These are phyloP conservation scores for Nannochloropsis salina DNA, from an alignment of 108 stramenopile species.

Conservation along the genomic window DNA sequence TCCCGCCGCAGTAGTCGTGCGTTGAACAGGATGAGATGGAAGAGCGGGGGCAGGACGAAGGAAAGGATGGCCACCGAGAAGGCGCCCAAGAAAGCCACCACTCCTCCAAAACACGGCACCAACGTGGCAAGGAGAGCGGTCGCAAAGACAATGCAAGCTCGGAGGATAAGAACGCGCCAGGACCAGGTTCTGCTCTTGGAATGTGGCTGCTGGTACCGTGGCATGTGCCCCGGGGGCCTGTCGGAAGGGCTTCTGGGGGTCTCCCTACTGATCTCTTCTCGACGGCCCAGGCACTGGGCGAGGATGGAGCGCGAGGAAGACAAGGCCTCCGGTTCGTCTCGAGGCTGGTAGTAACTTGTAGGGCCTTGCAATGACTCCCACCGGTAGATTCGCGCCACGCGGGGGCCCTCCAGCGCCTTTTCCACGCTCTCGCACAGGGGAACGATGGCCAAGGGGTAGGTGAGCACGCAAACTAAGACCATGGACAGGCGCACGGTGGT, in stretches of 20 bases:
- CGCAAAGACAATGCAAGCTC: slow-evolving; percentile 29
- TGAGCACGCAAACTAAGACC: slow-evolving; percentile 39
- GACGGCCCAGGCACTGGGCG: background rate
- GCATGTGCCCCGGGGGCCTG: background rate
- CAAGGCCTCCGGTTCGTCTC: background rate
- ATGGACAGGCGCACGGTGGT: slow-evolving; percentile 28
- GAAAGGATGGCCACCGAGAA: slow-evolving; percentile 42
- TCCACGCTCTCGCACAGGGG: slow-evolving; percentile 35
- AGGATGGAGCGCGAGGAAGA: slow-evolving; percentile 18
- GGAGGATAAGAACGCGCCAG: slow-evolving; percentile 1
- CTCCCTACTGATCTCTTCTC: background rate
- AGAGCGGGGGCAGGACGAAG: slow-evolving; percentile 46
- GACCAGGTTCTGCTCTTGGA: background rate
- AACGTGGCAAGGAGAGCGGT: slow-evolving; percentile 39
- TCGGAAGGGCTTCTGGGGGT: background rate
- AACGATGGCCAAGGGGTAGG: slow-evolving; percentile 47
- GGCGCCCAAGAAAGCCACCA: slow-evolving; percentile 41
- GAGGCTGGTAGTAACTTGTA: background rate
- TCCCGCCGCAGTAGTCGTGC: background rate
- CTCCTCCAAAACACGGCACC: slow-evolving; percentile 46
- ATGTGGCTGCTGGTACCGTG: background rate
- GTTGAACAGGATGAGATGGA: slow-evolving; percentile 37
- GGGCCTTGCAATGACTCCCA: background rate
- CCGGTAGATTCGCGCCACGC: background rate
- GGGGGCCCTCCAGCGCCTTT: slow-evolving; percentile 28